phyloP scores from a whole-genome alignment of 306 rosid genomes.

The Rosa persica region DNA sequence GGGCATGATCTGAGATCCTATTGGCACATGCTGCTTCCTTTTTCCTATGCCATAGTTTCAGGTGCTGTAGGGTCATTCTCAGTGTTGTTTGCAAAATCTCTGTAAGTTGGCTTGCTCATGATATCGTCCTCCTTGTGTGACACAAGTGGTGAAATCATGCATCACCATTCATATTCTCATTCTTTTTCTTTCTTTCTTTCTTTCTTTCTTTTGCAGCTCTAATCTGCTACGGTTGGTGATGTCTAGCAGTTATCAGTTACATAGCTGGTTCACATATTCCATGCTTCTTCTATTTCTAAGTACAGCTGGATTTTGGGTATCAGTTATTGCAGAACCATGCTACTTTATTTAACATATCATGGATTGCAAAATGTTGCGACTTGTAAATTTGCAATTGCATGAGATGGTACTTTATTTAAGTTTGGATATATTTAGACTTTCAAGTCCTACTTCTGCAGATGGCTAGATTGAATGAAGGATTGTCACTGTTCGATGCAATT shows the following conservation, averaged over 20 bases:
- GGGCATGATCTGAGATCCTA: conserved; percentile 83
- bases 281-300: conserved; percentile 90
- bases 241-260: conserved; percentile 86
- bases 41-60: conserved; percentile 94
- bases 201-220: conserved; percentile 54
- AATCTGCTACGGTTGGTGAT: conserved; percentile 82
- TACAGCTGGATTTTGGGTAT: conserved; percentile 99
- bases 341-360: conserved; percentile 15
- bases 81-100: conserved; percentile 96
- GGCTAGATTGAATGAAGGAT: conserved; percentile 96
- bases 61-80: conserved; percentile 99
- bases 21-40: conserved; percentile 89
- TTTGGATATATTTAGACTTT: conserved; percentile 12
- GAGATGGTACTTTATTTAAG: conserved; percentile 7
- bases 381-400: neutral
- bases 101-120: conserved; percentile 59
- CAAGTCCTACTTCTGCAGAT: conserved; percentile 60
- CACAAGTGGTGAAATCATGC: conserved; percentile 10
- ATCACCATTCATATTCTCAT: conserved; percentile 26
- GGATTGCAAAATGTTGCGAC: conserved; percentile 11
- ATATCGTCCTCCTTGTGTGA: conserved; percentile 20
- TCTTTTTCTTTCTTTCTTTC: neutral
- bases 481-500: conserved; percentile 91
- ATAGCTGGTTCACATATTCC: conserved; percentile 94
- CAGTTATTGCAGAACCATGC: conserved; percentile 17